Conservation (phyloP, 2,329 filamentous ascomycete species). For the Fusarium nelsonii region DNA sequence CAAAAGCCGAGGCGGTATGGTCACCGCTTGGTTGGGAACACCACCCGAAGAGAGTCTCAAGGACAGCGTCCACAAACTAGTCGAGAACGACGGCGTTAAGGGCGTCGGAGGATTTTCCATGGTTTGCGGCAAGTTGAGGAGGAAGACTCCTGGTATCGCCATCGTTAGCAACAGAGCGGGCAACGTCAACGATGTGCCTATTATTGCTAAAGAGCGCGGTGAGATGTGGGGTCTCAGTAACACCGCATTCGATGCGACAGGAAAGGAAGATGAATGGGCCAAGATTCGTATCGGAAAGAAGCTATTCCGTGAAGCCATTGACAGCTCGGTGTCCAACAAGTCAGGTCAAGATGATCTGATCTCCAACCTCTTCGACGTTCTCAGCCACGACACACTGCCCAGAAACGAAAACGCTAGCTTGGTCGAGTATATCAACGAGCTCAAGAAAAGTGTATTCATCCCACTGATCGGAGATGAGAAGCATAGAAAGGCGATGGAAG, state of each 20-base stretch:
- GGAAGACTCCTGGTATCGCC: slow-evolving; percentile 64
- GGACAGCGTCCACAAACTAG: slow-evolving; percentile 65
- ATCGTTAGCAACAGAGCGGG: slow-evolving; percentile 73
- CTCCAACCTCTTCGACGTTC: slow-evolving; percentile 64
- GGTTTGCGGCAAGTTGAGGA: slow-evolving; percentile 71
- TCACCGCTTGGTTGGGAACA: slow-evolving; percentile 71
- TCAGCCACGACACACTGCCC: slow-evolving; percentile 70
- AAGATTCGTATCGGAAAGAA: slow-evolving; percentile 68
- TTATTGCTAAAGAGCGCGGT: slow-evolving; percentile 65
- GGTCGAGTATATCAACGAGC: slow-evolving; percentile 64
- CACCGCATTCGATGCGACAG: slow-evolving; percentile 63
- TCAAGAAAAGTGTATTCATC: slow-evolving; percentile 73
- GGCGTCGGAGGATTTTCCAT: slow-evolving; percentile 76
- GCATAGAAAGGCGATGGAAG: slow-evolving; percentile 60
- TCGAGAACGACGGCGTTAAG: slow-evolving; percentile 65
- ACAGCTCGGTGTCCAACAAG: slow-evolving; percentile 54
- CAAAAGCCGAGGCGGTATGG: slow-evolving; percentile 72
- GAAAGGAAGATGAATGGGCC: slow-evolving; percentile 64
- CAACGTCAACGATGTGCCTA: slow-evolving; percentile 66
- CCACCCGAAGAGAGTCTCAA: slow-evolving; percentile 61
- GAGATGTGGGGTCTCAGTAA: slow-evolving; percentile 73
- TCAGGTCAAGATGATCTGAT: slow-evolving; percentile 62
- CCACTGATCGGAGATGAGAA: slow-evolving; percentile 66
- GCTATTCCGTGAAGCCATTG: slow-evolving; percentile 59
- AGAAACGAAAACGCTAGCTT: slow-evolving; percentile 58